Base-by-base conservation (phyloP, 2,329 filamentous ascomycete species). In the Cladosporium halotolerans region DNA sequence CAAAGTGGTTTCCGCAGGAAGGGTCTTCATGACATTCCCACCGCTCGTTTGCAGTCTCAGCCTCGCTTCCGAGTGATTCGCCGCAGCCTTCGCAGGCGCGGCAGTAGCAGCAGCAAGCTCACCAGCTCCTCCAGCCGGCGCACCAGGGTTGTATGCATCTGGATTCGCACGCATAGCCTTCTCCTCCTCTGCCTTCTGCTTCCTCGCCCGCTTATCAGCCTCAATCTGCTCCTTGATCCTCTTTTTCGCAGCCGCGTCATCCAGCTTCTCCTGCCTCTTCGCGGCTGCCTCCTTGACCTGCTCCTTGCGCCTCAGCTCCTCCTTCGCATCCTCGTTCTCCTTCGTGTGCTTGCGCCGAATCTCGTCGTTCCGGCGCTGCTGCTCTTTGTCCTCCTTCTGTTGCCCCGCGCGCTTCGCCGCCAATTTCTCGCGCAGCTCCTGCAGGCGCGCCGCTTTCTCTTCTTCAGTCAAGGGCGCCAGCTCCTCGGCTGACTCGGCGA, bases 221-320 rank as follows among this genome's bases (percentile, higher is more conserved):
- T 93, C 91, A 59, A 99, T 96, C 78, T 91, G 91, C 53, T 89
- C 91, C 73, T 90, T 86, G 69, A 96, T 92, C 34, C 88, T 83
- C 71, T 86, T 88, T 77, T 92, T 93, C 9, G 89, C 92, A 41
- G 89, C 89, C 8, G 86, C 70, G 50, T 97, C 93, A 13, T 86
- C 89, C 40, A 81, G 75, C 76, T 96, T 96, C 75, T 99, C 93
- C 64, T 85, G 82, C 52, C 85, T 84, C 76, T 96, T 96, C 63
- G 83, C 82, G 49, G 85, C 85, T 0, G 89, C 91, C 62, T 96
- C 89, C 72, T 96, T 96, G 68, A 96, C 82, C 68, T 89, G 89
- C 73, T 97, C 88, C 69, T 95, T 93, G 65, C 85, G 85, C 63
- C 84, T 77, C 16, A 97, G 77, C 57, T 95, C 88, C 69, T 99